Evolutionary conservation across 495 filamentous ascomycete species (phyloP), one percentile per base, ranked within the genome.

Genomic region (Durotheca rogersii): DNA sequence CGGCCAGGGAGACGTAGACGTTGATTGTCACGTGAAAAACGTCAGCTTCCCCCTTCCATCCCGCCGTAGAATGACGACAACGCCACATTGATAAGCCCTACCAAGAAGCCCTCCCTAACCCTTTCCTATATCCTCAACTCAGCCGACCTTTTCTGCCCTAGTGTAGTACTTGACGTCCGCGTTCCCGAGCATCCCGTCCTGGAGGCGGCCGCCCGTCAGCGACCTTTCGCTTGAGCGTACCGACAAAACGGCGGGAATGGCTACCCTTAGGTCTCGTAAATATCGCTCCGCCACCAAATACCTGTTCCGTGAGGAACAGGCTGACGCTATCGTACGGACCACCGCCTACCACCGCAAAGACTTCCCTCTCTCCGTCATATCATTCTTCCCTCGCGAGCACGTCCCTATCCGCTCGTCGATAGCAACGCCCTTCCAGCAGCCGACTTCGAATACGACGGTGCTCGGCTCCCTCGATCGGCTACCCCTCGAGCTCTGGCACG

Each of bases 401-500:
- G 42, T 19, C 37, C 18, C 20, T 18, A 54, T 60, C 47, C 46
- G 47, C 40, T 15, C 6, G 45, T 60, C 66, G 41, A 62, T 71
- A 57, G 51, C 66, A 52, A 66, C 58, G 51, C 41, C 68, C 45
- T 71, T 69, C 47, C 53, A 25, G 41, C 65, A 53, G n/a, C n/a
- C n/a, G 47, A 50, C 50, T 57, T 50, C 65, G 5, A 41, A 53
- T 11, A n/a, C n/a, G n/a, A 42, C 31, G 43, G 61, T 60, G 47
- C 45, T 70, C 34, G 60, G 67, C 43, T 43, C 46, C 37, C 65
- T 72, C 47, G 54, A 58, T 58, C 63, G 31, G 36, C 63, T 71
- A 58, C 68, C 69, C 37, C 61, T 63, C 36, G 66, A 72, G 56
- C 67, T 72, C 60, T 56, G 68, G 39, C 29, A 54, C 45, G 58